Percentiles rank a stretch among this genome's conserved stretches.
Conservation (phyloP, 2,329 filamentous ascomycete genomes). For the Paecilomyces sp. region DNA sequence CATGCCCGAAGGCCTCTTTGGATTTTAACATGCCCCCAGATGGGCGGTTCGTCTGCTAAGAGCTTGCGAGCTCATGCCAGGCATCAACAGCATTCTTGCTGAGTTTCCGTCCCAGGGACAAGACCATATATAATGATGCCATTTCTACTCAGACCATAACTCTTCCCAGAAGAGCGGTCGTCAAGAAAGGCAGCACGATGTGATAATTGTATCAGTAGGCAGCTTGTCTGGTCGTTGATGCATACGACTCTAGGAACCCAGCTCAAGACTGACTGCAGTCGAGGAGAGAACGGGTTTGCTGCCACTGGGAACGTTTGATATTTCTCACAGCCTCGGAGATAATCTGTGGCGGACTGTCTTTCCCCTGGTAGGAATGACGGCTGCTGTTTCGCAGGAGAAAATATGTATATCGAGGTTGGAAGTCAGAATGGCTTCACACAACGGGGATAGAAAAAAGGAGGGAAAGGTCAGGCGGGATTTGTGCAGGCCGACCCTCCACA, state of each 20-base stretch:
- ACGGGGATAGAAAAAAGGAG: not conserved
- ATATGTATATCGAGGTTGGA: not conserved
- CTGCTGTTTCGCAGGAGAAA: not conserved
- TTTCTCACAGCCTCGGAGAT: not conserved
- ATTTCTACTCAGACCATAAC: not conserved
- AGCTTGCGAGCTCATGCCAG: not conserved
- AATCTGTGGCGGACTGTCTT: not conserved
- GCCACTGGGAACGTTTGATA: not conserved
- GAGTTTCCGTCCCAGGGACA: too few relatives aligned
- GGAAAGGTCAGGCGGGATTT: not conserved
- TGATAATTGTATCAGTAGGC: not conserved
- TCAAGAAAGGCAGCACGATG: not conserved
- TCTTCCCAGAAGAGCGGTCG: not conserved
- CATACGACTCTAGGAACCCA: not conserved
- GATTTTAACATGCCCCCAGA: not conserved
- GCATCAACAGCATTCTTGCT: not conserved
- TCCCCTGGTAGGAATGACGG: not conserved
- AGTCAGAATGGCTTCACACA: not conserved
- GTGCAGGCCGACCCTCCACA: not conserved
- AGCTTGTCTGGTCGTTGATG: not conserved
- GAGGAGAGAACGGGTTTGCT: not conserved
- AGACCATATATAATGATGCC: too few relatives aligned
- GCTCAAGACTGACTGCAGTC: not conserved
- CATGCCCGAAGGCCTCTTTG: slow-evolving; percentile 2
- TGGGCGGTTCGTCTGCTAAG: not conserved